Evolutionary conservation across 352 stramenopile species (phyloP), one percentile per base, ranked within the genome.

Genomic region (Phytopythium ostracodes): DNA sequence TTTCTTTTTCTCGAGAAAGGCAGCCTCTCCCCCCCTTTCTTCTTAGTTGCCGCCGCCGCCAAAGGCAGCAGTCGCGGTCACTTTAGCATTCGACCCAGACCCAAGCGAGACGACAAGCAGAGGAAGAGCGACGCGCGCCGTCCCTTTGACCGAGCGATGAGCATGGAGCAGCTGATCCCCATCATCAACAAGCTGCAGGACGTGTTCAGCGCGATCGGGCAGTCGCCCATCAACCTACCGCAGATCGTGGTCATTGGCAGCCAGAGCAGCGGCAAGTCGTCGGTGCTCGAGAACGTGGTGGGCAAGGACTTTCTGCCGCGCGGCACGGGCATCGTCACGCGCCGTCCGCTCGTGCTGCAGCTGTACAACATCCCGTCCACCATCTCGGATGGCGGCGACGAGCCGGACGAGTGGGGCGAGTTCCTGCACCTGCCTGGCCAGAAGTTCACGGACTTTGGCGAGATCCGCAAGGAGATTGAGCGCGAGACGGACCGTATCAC

Each of bases 161-260:
- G 59, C 35, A 99, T 99, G 97, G 96, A 99, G 64, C 90, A 99
- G 76, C 86, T 99, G 22, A 99, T 99, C 73, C 96, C 97, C 38
- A 98, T 99, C 67, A 98, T 99, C 65, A 99, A 99, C 75, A 99
- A 99, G 83, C 88, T 99, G 12, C 97, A 99, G 87, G 97, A 99
- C 81, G 97, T 99, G 36, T 99, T 99, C 76, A 97, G 79, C 54
- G 93, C 94, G 50, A 98, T 99, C 70, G 96, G 96, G 22, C 92
- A 98, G 75, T 92, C 87, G 53, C 89, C 93, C 24, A 93, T 99
- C 56, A 98, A 99, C 73, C 77, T 99, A 42, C 97, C 97, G 64
- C 96, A 99, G 80, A 99, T 99, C 73, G 96, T 98, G 24, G 97
- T 99, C 38, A 96, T 99, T 68, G 97, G 97, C 60, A 96, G 89